phyloP scores from a whole-genome alignment of 768 basidiomycete genomes.

The Arthromyces matolae region DNA sequence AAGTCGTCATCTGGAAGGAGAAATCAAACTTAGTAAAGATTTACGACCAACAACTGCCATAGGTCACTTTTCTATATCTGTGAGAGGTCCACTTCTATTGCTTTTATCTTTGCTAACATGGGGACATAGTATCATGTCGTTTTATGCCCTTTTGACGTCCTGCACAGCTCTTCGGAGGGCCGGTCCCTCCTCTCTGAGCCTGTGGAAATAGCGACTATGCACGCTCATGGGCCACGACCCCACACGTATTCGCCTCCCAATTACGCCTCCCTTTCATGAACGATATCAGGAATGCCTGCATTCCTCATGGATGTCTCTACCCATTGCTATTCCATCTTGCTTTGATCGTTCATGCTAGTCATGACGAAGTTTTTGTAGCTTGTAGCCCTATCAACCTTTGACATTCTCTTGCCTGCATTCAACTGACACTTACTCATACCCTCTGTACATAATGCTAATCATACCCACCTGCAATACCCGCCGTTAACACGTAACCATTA shows the following conservation, averaged over 20 bases:
- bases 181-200: slow-evolving; percentile 43
- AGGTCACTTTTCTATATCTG: slow-evolving; percentile 49
- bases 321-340: slow-evolving; percentile 4
- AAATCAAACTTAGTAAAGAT: slow-evolving; percentile 49
- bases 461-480: not conserved
- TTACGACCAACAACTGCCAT: slow-evolving; percentile 47
- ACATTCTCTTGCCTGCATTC: slow-evolving; percentile 5
- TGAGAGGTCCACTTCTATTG: slow-evolving; percentile 24
- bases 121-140: slow-evolving; percentile 41
- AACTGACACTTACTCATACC: slow-evolving; percentile 7
- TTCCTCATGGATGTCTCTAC: too few relatives aligned
- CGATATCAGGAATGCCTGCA: too few relatives aligned
- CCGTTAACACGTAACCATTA: too few relatives aligned
- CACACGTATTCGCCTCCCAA: slow-evolving; percentile 48
- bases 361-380: slow-evolving; percentile 10
- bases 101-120: slow-evolving; percentile 3
- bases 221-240: slow-evolving; percentile 47
- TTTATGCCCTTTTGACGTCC: slow-evolving; percentile 41
- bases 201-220: slow-evolving; percentile 50
- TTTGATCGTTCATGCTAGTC: slow-evolving; percentile 17
- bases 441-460: slow-evolving; percentile 11
- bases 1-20: slow-evolving; percentile 46
- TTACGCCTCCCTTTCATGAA: slow-evolving; percentile 36
- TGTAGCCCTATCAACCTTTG: slow-evolving; percentile 14
- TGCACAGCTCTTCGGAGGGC: slow-evolving; percentile 34